phyloP scores from a whole-genome alignment of 345 rosid species.

The Euphorbia tirucalli region DNA sequence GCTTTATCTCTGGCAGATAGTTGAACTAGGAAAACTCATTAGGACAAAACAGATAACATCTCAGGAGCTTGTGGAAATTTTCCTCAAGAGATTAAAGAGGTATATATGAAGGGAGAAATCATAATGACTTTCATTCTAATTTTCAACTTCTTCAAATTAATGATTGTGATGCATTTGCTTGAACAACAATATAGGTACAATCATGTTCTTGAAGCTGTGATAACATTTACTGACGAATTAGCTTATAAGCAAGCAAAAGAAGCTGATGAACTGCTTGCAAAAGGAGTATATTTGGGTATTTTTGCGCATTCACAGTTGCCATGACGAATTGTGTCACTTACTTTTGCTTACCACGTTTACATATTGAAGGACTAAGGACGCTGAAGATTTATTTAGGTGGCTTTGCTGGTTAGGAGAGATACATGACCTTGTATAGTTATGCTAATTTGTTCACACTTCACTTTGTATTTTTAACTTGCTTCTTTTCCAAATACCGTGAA shows the following conservation, averaged over 20 bases:
- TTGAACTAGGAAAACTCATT: conserved; percentile 76
- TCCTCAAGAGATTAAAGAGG: conserved; percentile 66
- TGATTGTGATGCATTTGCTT: conserved; percentile 16
- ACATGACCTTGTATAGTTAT: no score
- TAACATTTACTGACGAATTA: conserved; percentile 71
- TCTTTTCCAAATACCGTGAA: background rate
- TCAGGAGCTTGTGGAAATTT: conserved; percentile 55
- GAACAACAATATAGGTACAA: conserved; percentile 50
- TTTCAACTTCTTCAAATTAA: conserved; percentile 1
- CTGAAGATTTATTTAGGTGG: no score
- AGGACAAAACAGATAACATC: conserved; percentile 73
- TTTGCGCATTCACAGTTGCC: background rate
- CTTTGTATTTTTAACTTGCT: background rate
- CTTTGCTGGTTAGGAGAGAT: no score
- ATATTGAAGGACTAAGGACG: background rate
- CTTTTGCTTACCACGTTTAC: background rate
- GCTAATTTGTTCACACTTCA: no score
- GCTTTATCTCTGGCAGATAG: conserved; percentile 43
- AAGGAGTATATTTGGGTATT: conserved; percentile 77
- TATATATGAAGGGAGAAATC: conserved; percentile 14
- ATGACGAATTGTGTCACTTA: background rate
- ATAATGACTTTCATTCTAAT: background rate
- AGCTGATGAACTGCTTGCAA: conserved; percentile 72
- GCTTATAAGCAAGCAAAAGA: conserved; percentile 80
- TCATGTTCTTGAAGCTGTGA: conserved; percentile 69